Conservation (phyloP, 2,329 filamentous ascomycete species). For the Colletotrichum higginsianum region DNA sequence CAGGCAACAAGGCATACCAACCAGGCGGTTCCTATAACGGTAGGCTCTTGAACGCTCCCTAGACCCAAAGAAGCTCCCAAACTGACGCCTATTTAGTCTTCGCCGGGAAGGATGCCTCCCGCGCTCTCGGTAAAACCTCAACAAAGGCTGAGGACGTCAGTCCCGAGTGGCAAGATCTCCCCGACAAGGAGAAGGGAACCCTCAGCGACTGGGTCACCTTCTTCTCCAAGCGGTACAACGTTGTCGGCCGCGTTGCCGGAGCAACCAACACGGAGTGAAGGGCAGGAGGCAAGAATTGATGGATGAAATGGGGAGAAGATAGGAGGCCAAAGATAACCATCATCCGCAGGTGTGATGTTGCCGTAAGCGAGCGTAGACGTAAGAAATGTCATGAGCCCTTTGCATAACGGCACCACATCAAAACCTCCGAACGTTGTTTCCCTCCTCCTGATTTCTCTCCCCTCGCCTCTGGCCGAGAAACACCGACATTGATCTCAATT, state of each 20-base stretch:
- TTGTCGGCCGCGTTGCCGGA: constrained; percentile 78
- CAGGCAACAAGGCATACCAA: constrained; percentile 88
- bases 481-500: background rate
- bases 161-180: constrained; percentile 86
- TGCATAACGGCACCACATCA: background rate
- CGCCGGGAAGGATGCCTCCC: constrained; percentile 95
- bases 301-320: background rate
- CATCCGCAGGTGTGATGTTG: constrained; percentile 9
- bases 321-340: constrained; percentile 19
- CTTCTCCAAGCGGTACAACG: constrained; percentile 96
- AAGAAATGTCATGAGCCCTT: background rate
- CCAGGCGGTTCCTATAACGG: constrained; percentile 88
- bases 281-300: background rate
- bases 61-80: background rate
- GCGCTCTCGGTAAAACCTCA: constrained; percentile 88
- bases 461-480: background rate
- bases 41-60: constrained; percentile 59
- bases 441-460: no score
- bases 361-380: constrained; percentile 18
- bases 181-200: constrained; percentile 86
- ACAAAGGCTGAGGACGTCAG: constrained; percentile 87
- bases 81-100: constrained; percentile 75
- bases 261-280: constrained; percentile 67
- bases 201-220: constrained; percentile 96
- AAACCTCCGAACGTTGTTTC: background rate